Evolutionary conservation across 2,329 filamentous ascomycete genomes (phyloP).

Genomic region (Leptographium lundbergii): DNA sequence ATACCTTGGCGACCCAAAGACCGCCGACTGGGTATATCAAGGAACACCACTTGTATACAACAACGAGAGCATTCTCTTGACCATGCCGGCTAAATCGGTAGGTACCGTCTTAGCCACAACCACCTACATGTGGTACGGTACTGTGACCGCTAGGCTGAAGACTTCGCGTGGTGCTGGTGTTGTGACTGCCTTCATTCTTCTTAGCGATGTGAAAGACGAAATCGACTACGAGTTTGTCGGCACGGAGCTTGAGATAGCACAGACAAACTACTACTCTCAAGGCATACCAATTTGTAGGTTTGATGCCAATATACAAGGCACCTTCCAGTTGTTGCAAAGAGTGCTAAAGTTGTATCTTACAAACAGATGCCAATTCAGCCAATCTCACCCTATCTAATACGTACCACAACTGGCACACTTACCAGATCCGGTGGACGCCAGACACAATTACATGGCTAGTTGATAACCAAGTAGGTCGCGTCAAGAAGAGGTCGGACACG

Average conservation of each 20-base stretch:
- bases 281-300: constrained; percentile 77
- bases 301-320: background rate
- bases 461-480: constrained; percentile 67
- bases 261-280: constrained; percentile 97
- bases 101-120: constrained; percentile 74
- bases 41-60: constrained; percentile 59
- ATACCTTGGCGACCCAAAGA: constrained; percentile 74
- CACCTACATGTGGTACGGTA: constrained; percentile 94
- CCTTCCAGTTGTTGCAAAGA: background rate
- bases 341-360: background rate
- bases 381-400: constrained; percentile 63
- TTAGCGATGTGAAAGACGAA: constrained; percentile 94
- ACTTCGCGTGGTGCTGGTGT: constrained; percentile 77
- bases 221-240: constrained; percentile 96
- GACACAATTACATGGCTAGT: constrained; percentile 79
- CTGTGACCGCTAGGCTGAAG: constrained; percentile 73
- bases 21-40: constrained; percentile 79
- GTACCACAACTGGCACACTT: constrained; percentile 70
- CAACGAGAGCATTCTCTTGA: constrained; percentile 58
- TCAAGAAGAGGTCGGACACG: constrained; percentile 62
- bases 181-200: constrained; percentile 91
- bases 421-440: constrained; percentile 86
- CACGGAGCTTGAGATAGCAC: constrained; percentile 59
- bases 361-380: constrained; percentile 56
- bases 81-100: constrained; percentile 75